Base-by-base conservation (phyloP, 2,329 filamentous ascomycete species). In the Mycosphaerella arachidis region DNA sequence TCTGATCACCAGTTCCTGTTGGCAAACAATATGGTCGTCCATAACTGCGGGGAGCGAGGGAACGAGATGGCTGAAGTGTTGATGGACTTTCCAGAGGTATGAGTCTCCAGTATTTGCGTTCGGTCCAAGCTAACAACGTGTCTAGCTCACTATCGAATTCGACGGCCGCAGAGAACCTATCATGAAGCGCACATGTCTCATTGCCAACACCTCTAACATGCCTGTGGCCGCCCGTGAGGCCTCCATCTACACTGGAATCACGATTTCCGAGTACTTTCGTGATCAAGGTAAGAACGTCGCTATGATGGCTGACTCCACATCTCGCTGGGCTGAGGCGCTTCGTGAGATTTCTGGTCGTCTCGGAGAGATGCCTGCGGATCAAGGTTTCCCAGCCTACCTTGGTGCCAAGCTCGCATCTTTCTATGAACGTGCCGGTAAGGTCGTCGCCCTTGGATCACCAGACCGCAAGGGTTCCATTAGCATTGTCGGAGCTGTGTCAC, bases 61-160 rank as follows among this genome's bases (percentile, higher is more conserved):
- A 99, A 99, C 75, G 94, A 99, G 79, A 99, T 99, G 94, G 94
- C 94, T 66, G 94, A 99, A 84, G 94, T 99, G 69, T 84, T 99
- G 84, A 97, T 97, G 90, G 94, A 99, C 79, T 99, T 99, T 83
- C 94, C 94, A 61, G 92, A 97, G 74, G 83, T 84, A 73, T 60
- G 30, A 18, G 6, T 33, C 18, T n/a, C 16, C 12, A 18, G 1
- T 16, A n/a, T 35, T 43, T 48, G 3, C 6, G 20, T 16, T 13
- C 18, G 29, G 40, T 40, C 31, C 30, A 10, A 46, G 10, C 43
- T 55, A 16, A 56, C 37, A 31, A 43, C 1, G 56, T 30, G 12
- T n/a, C 52, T 68, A 84, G 84, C 90, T 99, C 67, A 90, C 90
- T 52, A 99, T 99, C 73, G 89, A 95, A 18, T 86, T 97, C 69